A percentile compares a stretch with the other conserved stretches of the same genome.
phyloP scores from a whole-genome alignment of 1,139 yeast genomes.

The Yamadazyma atmosphaerica region DNA sequence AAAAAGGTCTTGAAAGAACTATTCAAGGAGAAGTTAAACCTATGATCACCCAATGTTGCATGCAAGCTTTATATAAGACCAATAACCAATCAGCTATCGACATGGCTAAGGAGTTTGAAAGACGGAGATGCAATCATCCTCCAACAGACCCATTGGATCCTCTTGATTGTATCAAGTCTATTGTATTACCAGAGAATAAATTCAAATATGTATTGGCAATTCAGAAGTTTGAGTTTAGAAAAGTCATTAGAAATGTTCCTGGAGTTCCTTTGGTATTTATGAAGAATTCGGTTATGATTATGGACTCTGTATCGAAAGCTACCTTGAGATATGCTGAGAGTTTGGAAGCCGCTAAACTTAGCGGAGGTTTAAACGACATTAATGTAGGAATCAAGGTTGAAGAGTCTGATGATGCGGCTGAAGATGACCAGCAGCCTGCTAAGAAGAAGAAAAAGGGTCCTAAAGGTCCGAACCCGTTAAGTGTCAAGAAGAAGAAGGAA shows the following conservation, averaged over 20 bases:
- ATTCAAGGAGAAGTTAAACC: conserved; percentile 85
- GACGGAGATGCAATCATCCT: conserved; percentile 62
- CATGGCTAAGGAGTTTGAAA: conserved; percentile 78
- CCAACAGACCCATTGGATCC: conserved; percentile 66
- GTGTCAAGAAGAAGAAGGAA: conserved; percentile 67
- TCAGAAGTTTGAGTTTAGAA: conserved; percentile 71
- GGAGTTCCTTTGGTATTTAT: conserved; percentile 89
- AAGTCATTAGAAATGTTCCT: conserved; percentile 68
- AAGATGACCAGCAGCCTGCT: conserved; percentile 18
- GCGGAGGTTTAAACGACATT: conserved; percentile 71
- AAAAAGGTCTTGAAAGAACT: conserved; percentile 77
- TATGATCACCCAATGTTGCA: conserved; percentile 96
- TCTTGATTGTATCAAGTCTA: conserved; percentile 70
- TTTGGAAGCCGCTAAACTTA: conserved; percentile 66
- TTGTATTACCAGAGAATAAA: conserved; percentile 74
- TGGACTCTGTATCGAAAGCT: conserved; percentile 88
- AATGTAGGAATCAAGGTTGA: conserved; percentile 32
- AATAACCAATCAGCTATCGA: conserved; percentile 74
- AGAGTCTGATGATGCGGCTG: conserved; percentile 23
- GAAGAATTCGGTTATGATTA: conserved; percentile 89
- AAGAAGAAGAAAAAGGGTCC: conserved; percentile 69
- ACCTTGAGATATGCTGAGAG: conserved; percentile 55
- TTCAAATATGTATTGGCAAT: conserved; percentile 89
- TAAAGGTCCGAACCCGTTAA: conserved; percentile 79
- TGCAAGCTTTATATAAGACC: conserved; percentile 76